Evolutionary conservation across 2,329 filamentous ascomycete genomes (phyloP).

Genomic region (Alternaria infectoria): DNA sequence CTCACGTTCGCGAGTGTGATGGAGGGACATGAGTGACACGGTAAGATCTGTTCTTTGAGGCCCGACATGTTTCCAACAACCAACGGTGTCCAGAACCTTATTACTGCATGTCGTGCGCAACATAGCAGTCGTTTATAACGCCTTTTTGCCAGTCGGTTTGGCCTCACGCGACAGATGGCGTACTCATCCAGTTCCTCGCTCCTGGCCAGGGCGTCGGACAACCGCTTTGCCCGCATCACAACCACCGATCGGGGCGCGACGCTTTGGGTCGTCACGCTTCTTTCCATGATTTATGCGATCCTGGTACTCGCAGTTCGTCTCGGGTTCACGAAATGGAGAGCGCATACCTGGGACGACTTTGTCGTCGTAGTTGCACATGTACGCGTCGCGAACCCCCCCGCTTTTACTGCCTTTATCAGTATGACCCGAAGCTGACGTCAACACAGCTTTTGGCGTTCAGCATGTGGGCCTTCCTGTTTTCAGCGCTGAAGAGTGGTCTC

Average conservation of each 20-base stretch:
- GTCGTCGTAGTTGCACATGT: slow-evolving; percentile 5
- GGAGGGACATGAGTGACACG: background rate
- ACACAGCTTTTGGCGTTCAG: background rate
- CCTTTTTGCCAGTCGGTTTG: background rate
- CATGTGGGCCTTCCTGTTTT: slow-evolving; percentile 8
- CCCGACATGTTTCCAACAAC: background rate
- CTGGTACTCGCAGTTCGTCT: slow-evolving; percentile 6
- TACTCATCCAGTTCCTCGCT: background rate
- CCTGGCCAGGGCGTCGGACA: background rate
- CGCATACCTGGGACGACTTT: slow-evolving; percentile 1
- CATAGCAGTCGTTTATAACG: background rate
- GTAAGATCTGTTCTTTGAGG: background rate
- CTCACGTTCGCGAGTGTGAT: background rate
- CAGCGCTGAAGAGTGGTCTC: background rate
- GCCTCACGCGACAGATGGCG: background rate
- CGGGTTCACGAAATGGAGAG: slow-evolving; percentile 5
- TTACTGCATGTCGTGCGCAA: background rate
- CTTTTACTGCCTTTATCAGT: background rate
- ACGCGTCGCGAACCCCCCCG: background rate
- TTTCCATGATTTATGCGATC: slow-evolving; percentile 3
- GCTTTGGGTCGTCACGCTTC: slow-evolving; percentile 4
- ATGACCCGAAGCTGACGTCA: background rate
- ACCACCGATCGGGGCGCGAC: slow-evolving; percentile 7
- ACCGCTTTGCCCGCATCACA: slow-evolving; percentile 7
- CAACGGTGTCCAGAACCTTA: background rate